Conservation (phyloP, 139 green algal genomes). For the Eudorina sp. region DNA sequence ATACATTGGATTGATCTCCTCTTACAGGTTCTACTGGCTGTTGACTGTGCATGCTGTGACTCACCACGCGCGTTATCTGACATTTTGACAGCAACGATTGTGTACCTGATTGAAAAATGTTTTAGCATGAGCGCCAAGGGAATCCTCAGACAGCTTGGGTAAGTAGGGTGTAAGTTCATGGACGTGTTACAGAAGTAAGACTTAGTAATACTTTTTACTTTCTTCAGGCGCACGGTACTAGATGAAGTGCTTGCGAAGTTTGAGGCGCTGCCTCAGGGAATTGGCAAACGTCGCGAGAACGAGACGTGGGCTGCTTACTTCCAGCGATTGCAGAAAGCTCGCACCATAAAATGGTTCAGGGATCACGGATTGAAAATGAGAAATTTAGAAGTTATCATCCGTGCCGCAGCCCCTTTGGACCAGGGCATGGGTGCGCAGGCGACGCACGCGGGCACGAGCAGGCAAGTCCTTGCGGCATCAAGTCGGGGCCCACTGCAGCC, state of each 20-base stretch:
- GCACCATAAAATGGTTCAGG: background rate
- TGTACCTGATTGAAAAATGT: background rate
- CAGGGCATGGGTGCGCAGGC: background rate
- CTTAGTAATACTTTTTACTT: background rate
- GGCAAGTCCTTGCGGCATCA: too few species aligned
- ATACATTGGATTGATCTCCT: too few species aligned
- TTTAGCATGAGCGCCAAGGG: background rate
- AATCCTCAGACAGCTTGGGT: background rate
- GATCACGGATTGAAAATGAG: background rate
- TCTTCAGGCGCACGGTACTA: background rate
- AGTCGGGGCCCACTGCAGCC: too few species aligned
- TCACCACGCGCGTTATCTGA: too few species aligned
- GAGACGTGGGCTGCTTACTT: background rate
- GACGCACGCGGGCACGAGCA: too few species aligned
- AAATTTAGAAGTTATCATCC: background rate
- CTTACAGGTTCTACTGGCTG: too few species aligned
- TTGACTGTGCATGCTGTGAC: too few species aligned
- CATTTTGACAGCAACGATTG: too few species aligned
- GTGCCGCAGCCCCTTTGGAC: background rate
- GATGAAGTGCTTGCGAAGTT: conserved; percentile 2
- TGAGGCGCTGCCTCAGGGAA: background rate
- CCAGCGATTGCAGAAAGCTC: background rate
- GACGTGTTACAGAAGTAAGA: background rate
- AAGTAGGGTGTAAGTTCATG: background rate
- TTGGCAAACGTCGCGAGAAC: background rate